Evolutionary conservation across 2,329 filamentous ascomycete genomes (phyloP), one percentile per base, ranked within the genome.

Genomic region (Scleromitrula shiraiana): DNA sequence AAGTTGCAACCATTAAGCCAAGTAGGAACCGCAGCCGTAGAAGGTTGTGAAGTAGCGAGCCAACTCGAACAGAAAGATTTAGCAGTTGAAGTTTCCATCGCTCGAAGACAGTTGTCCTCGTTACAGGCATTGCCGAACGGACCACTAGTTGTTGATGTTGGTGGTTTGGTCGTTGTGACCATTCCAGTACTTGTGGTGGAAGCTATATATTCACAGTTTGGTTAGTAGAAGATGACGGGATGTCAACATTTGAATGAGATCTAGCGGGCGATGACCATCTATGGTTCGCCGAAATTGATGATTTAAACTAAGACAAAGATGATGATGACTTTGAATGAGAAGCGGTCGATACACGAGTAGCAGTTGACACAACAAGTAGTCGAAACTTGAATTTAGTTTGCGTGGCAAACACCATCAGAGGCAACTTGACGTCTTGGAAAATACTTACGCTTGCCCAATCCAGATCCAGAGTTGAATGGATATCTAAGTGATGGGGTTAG

Each of bases 401-500:
- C 32, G 15, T 19, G 7, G 15, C 30, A 41, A 7, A 19, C 22
- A 27, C 8, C n/a, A 33, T 27, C 22, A 7, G 41, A n/a, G n/a
- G n/a, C n/a, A n/a, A n/a, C 20, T 35, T 42, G 45, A 36, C 38
- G 45, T 42, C 38, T 36, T 47, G 29, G 32, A 32, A 20, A 30
- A 4, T n/a, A 42, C 23, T 42, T 36, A 14, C 38, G 27, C 38
- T 42, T 42, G n/a, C 32, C 26, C 9, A 23, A 6, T 2, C 45
- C 38, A 23, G 38, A 17, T 4, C 37, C 29, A 19, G 38, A 6
- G 19, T 46, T 48, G 38, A 36, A 42, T 27, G 45, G 30, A n/a
- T 42, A 48, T 12, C 45, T 48, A 5, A n/a, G 39, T 7, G 7
- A 10, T 23, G 10, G 23, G 7, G 26, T 48, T 22, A 48, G 29